phyloP scores from a whole-genome alignment of 2,329 filamentous ascomycete species.

The Cladosporium austrohemisphaericum region DNA sequence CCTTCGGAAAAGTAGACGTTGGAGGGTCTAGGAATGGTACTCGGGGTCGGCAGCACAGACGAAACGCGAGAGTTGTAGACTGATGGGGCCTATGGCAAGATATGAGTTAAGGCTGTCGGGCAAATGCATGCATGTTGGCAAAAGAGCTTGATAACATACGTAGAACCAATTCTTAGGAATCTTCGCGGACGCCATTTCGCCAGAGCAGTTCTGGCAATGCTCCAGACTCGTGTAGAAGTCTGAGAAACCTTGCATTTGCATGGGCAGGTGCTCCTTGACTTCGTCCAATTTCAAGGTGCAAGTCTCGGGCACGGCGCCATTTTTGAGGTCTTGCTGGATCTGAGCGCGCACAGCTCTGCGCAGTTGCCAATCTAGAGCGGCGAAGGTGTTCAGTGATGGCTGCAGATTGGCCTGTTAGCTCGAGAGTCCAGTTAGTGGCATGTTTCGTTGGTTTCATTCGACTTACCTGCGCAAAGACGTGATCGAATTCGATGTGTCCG shows the following conservation, averaged over 20 bases:
- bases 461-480: background rate
- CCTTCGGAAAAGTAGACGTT: constrained; percentile 39
- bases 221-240: constrained; percentile 56
- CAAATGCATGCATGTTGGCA: too few species aligned
- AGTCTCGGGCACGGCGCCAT: constrained; percentile 25
- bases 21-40: constrained; percentile 42
- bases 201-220: constrained; percentile 51
- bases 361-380: constrained; percentile 40
- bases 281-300: constrained; percentile 36
- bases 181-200: constrained; percentile 37
- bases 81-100: constrained; percentile 17
- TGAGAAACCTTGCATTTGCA: constrained; percentile 54
- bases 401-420: constrained; percentile 17
- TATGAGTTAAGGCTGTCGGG: too few species aligned
- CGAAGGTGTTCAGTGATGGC: constrained; percentile 48
- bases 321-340: constrained; percentile 37
- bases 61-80: constrained; percentile 43
- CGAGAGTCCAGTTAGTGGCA: background rate
- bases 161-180: constrained; percentile 24
- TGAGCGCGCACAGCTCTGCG: constrained; percentile 38
- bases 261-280: constrained; percentile 52
- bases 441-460: background rate
- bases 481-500: background rate
- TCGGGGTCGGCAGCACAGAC: constrained; percentile 27
- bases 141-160: background rate